Percentiles rank a stretch among this genome's conserved stretches.
These are phyloP conservation scores for Epichloe sylvatica DNA, from an alignment of 2,329 filamentous ascomycete genomes.

Conservation along the genomic window DNA sequence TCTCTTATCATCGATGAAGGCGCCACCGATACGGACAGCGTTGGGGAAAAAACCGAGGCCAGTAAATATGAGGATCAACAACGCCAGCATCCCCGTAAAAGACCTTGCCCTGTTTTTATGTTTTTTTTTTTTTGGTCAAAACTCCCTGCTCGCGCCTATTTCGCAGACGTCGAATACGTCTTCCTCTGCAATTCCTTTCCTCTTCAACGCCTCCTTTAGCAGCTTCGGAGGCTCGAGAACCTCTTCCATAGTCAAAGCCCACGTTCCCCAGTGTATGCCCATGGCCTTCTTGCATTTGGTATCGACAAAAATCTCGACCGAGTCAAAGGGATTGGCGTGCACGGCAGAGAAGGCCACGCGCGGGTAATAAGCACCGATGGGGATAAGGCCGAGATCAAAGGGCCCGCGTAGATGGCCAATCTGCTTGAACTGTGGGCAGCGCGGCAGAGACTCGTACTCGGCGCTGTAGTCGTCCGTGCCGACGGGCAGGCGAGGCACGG, in stretches of 20 bases:
- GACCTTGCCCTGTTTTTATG: too few species aligned
- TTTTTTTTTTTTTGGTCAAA: conserved; percentile 26
- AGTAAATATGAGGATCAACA: not conserved
- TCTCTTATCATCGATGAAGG: too few species aligned
- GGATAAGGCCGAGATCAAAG: conserved; percentile 83
- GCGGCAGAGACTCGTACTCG: too few species aligned
- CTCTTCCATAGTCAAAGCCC: conserved; percentile 75
- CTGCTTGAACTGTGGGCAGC: too few species aligned
- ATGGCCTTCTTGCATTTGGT: conserved; percentile 65
- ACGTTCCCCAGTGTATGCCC: conserved; percentile 87
- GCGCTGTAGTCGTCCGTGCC: too few species aligned
- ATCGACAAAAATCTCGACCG: conserved; percentile 79
- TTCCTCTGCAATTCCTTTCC: conserved; percentile 51
- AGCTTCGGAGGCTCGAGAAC: conserved; percentile 67
- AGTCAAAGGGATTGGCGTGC: conserved; percentile 77
- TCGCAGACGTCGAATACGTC: conserved; percentile 72
- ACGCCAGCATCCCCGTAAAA: not conserved
- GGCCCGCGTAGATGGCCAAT: conserved; percentile 39
- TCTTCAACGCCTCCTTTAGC: conserved; percentile 56
- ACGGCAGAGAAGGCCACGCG: conserved; percentile 60
- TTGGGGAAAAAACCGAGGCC: not conserved
- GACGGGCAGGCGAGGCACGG: too few species aligned
- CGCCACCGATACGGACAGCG: too few species aligned
- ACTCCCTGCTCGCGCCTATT: conserved; percentile 73
- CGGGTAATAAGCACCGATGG: conserved; percentile 79